phyloP scores from a whole-genome alignment of 768 basidiomycete genomes.

The Pisolithus sp. region DNA sequence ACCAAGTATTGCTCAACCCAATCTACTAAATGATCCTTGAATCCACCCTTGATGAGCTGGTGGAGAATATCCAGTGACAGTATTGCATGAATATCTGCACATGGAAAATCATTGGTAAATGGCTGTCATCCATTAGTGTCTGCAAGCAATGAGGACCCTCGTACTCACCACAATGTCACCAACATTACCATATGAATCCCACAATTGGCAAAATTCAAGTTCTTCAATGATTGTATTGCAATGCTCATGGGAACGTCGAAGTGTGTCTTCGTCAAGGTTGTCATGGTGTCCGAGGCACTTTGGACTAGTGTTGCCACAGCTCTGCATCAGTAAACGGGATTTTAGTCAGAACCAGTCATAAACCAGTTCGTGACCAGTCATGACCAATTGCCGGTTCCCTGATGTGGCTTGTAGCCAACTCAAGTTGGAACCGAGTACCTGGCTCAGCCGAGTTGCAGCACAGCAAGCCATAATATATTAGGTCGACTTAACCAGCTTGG shows the following conservation, averaged over 20 bases:
- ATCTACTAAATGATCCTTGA: slow-evolving; percentile 35
- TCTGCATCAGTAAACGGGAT: slow-evolving; percentile 3
- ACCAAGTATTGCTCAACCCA: slow-evolving; percentile 18
- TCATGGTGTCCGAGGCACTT: slow-evolving; percentile 2
- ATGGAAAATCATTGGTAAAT: background rate
- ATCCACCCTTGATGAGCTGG: slow-evolving; percentile 40
- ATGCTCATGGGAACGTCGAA: slow-evolving; percentile 12
- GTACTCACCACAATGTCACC: background rate
- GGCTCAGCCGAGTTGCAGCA: too few species aligned
- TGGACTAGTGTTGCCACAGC: too few species aligned
- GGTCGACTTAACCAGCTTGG: too few species aligned
- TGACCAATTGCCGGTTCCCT: too few species aligned
- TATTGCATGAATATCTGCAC: slow-evolving; percentile 28
- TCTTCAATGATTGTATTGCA: slow-evolving; percentile 11
- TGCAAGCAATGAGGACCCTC: too few species aligned
- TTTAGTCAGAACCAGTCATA: too few species aligned
- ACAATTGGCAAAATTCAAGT: slow-evolving; percentile 8
- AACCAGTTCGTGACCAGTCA: too few species aligned
- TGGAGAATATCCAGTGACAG: slow-evolving; percentile 39
- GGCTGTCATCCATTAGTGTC: background rate
- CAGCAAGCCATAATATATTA: too few species aligned
- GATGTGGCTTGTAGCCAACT: too few species aligned
- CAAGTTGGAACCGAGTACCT: too few species aligned
- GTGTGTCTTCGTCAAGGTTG: background rate
- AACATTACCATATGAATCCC: slow-evolving; percentile 12